Conservation (phyloP, 768 basidiomycete genomes). For the Suillus ampliporus region DNA sequence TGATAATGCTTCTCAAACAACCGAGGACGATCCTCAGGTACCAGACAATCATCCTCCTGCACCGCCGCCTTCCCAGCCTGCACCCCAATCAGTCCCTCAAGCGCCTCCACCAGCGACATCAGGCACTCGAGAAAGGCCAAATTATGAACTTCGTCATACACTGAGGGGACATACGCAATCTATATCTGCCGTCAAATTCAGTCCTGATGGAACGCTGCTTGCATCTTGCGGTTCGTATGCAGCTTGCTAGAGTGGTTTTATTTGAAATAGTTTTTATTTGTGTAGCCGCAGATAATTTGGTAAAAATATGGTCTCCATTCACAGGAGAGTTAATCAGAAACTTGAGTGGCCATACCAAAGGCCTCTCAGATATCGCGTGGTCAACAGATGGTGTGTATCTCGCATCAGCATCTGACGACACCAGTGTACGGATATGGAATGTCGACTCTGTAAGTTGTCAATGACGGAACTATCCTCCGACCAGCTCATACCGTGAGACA, state of each 20-base stretch:
- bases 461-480: slow-evolving; percentile 1
- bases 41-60: slow-evolving; percentile 60
- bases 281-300: slow-evolving; percentile 75
- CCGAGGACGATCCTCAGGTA: slow-evolving; percentile 83
- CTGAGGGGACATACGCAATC: slow-evolving; percentile 81
- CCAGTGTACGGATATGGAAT: slow-evolving; percentile 88
- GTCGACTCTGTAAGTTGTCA: slow-evolving; percentile 69
- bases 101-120: slow-evolving; percentile 43
- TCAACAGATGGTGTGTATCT: slow-evolving; percentile 82
- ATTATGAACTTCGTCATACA: slow-evolving; percentile 70
- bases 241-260: slow-evolving; percentile 2
- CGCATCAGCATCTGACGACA: slow-evolving; percentile 93
- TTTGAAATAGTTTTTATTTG: not conserved
- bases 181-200: slow-evolving; percentile 91
- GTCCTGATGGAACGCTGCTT: slow-evolving; percentile 82
- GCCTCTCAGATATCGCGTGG: slow-evolving; percentile 91
- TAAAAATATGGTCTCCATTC: slow-evolving; percentile 85
- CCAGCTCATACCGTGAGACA: slow-evolving; percentile 30
- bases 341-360: slow-evolving; percentile 76
- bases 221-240: slow-evolving; percentile 81
- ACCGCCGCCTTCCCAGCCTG: slow-evolving; percentile 42
- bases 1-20: slow-evolving; percentile 80
- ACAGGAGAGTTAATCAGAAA: slow-evolving; percentile 80
- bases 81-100: slow-evolving; percentile 35
- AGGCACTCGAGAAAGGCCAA: slow-evolving; percentile 49